Evolutionary conservation across 192 early-diverging fungal genomes (phyloP).

Genomic region (Gonapodya prolifera): DNA sequence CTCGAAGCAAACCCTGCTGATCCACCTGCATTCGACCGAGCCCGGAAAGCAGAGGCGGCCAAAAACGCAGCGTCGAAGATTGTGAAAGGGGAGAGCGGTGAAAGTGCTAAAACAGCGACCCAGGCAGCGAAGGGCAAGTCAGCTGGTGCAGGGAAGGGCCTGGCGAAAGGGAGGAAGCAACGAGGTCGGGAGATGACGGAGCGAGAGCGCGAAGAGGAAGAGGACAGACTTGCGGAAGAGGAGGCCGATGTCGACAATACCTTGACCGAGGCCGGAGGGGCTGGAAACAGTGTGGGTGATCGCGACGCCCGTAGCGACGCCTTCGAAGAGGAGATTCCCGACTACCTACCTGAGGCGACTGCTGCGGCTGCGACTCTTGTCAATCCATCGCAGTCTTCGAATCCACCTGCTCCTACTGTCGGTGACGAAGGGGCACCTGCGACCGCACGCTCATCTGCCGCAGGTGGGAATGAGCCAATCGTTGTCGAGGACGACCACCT

Average conservation of each 20-base stretch:
- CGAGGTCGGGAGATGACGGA: constrained; percentile 18
- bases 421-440: too few relatives aligned
- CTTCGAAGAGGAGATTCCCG: background rate
- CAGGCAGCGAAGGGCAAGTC: background rate
- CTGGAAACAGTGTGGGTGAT: too few relatives aligned
- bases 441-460: too few relatives aligned
- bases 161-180: constrained; percentile 11
- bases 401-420: too few relatives aligned
- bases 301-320: too few relatives aligned
- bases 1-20: constrained; percentile 67
- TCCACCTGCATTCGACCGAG: constrained; percentile 67
- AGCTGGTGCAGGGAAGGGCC: background rate
- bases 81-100: background rate
- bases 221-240: background rate
- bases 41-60: constrained; percentile 26
- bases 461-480: too few relatives aligned
- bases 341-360: background rate
- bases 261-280: constrained; percentile 11
- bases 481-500: constrained; percentile 14
- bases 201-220: constrained; percentile 16
- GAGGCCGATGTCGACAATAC: constrained; percentile 5
- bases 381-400: background rate
- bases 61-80: background rate
- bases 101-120: background rate
- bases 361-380: background rate